Evolutionary conservation across 106 monocot species (phyloP).

Genomic region (Dendrobium officinale): DNA sequence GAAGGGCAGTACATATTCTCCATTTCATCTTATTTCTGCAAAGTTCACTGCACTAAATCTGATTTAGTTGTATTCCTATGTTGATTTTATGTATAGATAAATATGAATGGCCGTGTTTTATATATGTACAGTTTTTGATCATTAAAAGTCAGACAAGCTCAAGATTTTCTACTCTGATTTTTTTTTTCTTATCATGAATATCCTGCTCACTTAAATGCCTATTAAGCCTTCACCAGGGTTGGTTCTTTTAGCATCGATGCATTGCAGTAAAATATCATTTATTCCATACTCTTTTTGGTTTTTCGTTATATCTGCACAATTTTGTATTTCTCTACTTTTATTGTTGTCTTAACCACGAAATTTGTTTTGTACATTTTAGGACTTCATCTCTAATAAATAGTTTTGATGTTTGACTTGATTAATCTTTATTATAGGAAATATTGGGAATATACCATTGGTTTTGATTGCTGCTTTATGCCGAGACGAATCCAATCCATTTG

Average conservation of each 20-base stretch:
- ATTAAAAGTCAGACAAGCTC: no score
- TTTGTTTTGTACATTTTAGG: neutral
- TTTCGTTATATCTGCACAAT: neutral
- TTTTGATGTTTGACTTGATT: neutral
- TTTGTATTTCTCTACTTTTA: neutral
- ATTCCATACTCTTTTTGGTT: neutral
- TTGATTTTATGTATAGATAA: neutral
- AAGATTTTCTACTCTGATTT: no score
- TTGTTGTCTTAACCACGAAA: neutral
- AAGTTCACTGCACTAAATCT: no score
- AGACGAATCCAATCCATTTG: constrained; percentile 63
- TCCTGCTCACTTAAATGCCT: no score
- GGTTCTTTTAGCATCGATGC: neutral
- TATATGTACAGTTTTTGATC: neutral
- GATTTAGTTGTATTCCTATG: no score
- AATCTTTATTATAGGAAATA: constrained; percentile 44
- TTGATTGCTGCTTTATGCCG: constrained; percentile 71
- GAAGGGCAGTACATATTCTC: no score
- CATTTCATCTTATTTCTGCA: no score
- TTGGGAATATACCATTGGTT: constrained; percentile 72
- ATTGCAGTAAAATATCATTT: neutral
- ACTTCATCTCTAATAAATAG: neutral
- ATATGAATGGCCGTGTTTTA: neutral
- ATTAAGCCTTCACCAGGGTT: no score
- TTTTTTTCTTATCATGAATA: no score